Percentiles rank a stretch among this genome's conserved stretches.
These are phyloP conservation scores for Amniculicola lignicola DNA, from an alignment of 495 filamentous ascomycete genomes.

Conservation along the genomic window DNA sequence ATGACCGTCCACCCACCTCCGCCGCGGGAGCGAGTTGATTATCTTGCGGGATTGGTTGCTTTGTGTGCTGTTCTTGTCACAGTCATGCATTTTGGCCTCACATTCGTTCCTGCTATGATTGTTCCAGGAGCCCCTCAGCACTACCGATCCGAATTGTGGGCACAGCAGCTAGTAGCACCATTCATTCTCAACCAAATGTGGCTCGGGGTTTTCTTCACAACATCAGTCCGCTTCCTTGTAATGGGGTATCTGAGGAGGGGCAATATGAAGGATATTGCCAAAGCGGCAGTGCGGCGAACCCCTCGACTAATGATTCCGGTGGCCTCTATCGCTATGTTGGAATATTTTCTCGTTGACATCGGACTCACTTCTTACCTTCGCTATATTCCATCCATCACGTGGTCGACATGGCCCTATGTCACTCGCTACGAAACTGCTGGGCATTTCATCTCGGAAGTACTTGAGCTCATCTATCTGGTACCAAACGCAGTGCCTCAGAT, in stretches of 20 bases:
- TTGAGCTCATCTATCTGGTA: slow-evolving; percentile 46
- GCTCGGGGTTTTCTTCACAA: slow-evolving; percentile 47
- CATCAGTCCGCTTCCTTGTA: slow-evolving; percentile 44
- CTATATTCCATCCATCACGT: slow-evolving; percentile 44
- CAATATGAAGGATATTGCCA: slow-evolving; percentile 41
- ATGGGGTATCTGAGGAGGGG: slow-evolving; percentile 41
- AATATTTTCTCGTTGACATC: slow-evolving; percentile 47
- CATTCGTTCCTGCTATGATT: slow-evolving; percentile 38
- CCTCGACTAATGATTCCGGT: slow-evolving; percentile 45
- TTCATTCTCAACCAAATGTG: slow-evolving; percentile 45
- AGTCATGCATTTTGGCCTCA: slow-evolving; percentile 42
- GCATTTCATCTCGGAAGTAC: slow-evolving; percentile 40
- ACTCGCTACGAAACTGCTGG: slow-evolving; percentile 37
- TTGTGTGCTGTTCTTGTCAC: slow-evolving; percentile 43
- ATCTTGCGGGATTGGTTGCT: slow-evolving; percentile 45
- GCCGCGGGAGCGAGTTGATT: slow-evolving; percentile 41
- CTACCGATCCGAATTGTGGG: slow-evolving; percentile 42
- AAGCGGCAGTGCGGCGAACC: slow-evolving; percentile 42
- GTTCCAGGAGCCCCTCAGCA: slow-evolving; percentile 37
- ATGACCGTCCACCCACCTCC: slow-evolving; percentile 19
- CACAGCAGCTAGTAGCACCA: slow-evolving; percentile 37
- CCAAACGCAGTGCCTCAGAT: slow-evolving; percentile 47
- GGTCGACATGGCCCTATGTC: slow-evolving; percentile 47
- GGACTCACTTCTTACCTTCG: slow-evolving; percentile 44
- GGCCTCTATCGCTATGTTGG: slow-evolving; percentile 38